Conservation (phyloP, 441 rosid species). For the Euphorbia celastroides region DNA sequence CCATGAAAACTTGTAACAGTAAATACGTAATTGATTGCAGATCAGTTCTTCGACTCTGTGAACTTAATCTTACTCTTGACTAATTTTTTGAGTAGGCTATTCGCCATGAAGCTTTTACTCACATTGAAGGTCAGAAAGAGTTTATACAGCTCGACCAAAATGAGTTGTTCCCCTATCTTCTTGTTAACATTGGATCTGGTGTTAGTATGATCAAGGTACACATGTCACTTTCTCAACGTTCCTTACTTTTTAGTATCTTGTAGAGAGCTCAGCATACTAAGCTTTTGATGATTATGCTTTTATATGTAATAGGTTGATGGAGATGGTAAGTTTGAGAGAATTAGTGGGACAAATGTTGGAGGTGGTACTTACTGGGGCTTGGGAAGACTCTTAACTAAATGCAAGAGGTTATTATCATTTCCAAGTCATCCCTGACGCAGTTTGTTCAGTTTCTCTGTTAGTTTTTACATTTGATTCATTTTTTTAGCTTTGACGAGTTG, state of each 20-base stretch:
- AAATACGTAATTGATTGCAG: constrained; percentile 1
- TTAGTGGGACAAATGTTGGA: constrained; percentile 98
- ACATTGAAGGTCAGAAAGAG: constrained; percentile 89
- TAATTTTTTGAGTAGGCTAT: constrained; percentile 60
- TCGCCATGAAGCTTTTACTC: constrained; percentile 98
- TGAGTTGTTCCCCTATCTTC: constrained; percentile 96
- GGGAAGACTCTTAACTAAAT: constrained; percentile 93
- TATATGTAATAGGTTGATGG: constrained; percentile 74
- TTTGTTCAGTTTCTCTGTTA: constrained; percentile 7
- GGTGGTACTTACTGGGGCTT: constrained; percentile 99
- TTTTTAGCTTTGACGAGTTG: constrained; percentile 85
- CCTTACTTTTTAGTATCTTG: constrained; percentile 6
- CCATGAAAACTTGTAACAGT: neutral
- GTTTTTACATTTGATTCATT: constrained; percentile 6
- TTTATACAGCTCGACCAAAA: constrained; percentile 91
- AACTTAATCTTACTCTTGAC: constrained; percentile 10
- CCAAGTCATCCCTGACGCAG: constrained; percentile 12
- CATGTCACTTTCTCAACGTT: constrained; percentile 12
- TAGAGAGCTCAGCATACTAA: constrained; percentile 13
- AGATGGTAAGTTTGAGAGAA: constrained; percentile 94
- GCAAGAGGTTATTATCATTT: constrained; percentile 64
- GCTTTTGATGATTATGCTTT: constrained; percentile 17
- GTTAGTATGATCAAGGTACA: constrained; percentile 97
- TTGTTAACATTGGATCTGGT: constrained; percentile 98
- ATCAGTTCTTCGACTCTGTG: neutral